phyloP scores from a whole-genome alignment of 2,329 filamentous ascomycete genomes.

The Exophiala lecanii-corni region DNA sequence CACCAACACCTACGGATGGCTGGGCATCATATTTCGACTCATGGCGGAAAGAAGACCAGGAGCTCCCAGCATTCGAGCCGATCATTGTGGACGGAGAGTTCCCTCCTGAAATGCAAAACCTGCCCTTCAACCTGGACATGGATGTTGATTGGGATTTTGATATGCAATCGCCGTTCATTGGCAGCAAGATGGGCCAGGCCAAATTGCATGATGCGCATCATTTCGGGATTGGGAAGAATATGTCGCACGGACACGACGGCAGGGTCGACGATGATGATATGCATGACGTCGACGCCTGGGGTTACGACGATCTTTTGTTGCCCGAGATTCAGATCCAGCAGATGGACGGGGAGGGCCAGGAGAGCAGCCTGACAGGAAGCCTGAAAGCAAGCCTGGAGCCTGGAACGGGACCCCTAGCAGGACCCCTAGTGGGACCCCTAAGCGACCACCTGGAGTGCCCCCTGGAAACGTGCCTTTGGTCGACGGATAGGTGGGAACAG shows the following conservation, averaged over 20 bases:
- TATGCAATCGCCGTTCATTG: slow-evolving; percentile 7
- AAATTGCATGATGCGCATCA: background rate
- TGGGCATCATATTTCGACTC: slow-evolving; percentile 23
- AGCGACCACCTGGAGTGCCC: too few relatives aligned
- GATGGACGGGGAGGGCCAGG: background rate
- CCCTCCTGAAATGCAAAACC: slow-evolving; percentile 10
- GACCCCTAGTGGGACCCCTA: too few relatives aligned
- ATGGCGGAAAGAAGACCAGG: slow-evolving; percentile 16
- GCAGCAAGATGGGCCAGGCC: background rate
- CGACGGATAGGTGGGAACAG: too few relatives aligned
- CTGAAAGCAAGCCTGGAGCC: too few relatives aligned
- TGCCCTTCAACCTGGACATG: slow-evolving; percentile 12
- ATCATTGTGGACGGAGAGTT: slow-evolving; percentile 20
- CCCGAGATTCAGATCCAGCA: slow-evolving; percentile 1
- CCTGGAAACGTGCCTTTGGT: too few relatives aligned
- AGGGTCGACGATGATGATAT: background rate
- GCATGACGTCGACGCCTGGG: slow-evolving; percentile 1
- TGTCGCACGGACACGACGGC: too few relatives aligned
- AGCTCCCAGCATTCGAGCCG: slow-evolving; percentile 13
- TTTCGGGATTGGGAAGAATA: background rate
- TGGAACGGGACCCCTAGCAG: too few relatives aligned
- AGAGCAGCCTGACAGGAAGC: too few relatives aligned
- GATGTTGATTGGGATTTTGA: slow-evolving; percentile 14
- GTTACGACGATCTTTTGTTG: background rate
- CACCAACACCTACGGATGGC: slow-evolving; percentile 14